phyloP scores from a whole-genome alignment of 441 rosid species.

The Populus hybrid region DNA sequence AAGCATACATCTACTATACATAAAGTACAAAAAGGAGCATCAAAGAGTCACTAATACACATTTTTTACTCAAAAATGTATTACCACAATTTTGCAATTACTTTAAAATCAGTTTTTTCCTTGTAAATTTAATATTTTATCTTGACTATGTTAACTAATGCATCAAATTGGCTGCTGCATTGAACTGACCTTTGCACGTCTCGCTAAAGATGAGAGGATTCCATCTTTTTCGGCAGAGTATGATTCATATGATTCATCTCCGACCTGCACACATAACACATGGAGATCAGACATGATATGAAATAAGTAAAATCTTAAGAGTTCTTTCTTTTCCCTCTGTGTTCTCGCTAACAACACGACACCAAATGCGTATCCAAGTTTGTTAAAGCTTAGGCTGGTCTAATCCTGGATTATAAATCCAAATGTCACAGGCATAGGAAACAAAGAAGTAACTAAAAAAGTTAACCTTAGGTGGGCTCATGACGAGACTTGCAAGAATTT shows the following conservation, averaged over 20 bases:
- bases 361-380: neutral
- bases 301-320: neutral
- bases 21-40: neutral
- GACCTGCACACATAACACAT: conserved; percentile 43
- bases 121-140: neutral
- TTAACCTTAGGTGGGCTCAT: conserved; percentile 97
- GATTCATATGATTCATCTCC: conserved; percentile 94
- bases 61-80: neutral
- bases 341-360: neutral
- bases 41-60: neutral
- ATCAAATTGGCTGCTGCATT: neutral
- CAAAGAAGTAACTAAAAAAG: neutral
- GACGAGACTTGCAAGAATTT: conserved; percentile 94
- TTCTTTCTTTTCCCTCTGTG: neutral
- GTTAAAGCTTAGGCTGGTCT: too few species aligned
- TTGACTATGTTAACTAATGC: neutral
- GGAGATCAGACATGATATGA: neutral
- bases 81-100: neutral
- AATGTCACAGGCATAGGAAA: neutral
- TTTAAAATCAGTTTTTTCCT: neutral
- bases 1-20: neutral
- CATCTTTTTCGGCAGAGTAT: conserved; percentile 73
- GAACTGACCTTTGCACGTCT: conserved; percentile 86
- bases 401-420: neutral
- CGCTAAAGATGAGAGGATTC: conserved; percentile 83